phyloP scores from a whole-genome alignment of 768 basidiomycete species.

The Suillus subluteus region DNA sequence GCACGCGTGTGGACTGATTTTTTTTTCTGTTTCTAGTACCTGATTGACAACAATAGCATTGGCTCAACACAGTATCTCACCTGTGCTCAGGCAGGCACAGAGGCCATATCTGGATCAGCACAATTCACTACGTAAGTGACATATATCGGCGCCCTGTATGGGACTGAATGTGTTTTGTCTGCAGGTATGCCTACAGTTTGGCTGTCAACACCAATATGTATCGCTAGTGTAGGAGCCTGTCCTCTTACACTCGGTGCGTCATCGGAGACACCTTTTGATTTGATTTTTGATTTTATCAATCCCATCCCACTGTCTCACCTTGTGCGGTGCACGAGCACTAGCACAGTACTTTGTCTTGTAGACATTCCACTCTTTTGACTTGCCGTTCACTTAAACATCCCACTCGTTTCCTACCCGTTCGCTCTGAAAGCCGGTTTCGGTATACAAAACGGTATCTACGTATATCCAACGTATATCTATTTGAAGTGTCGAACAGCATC shows the following conservation, averaged over 20 bases:
- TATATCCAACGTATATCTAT: no score
- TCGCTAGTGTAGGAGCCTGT: background rate
- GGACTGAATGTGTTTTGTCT: background rate
- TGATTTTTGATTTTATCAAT: background rate
- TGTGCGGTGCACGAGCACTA: background rate
- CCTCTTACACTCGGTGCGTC: background rate
- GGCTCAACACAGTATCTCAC: conserved; percentile 56
- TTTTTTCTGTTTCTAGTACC: conserved; percentile 41
- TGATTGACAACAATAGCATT: conserved; percentile 51
- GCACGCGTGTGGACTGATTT: background rate
- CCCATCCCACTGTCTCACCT: background rate
- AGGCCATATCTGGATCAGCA: conserved; percentile 58
- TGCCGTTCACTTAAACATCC: background rate
- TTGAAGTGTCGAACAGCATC: background rate
- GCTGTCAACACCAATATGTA: conserved; percentile 31
- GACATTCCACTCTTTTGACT: background rate
- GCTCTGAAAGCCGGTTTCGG: background rate
- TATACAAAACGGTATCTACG: background rate
- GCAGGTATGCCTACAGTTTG: conserved; percentile 50
- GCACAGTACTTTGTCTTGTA: background rate
- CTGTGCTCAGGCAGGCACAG: conserved; percentile 64
- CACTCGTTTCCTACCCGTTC: background rate
- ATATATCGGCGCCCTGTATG: background rate
- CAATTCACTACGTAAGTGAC: conserved; percentile 53
- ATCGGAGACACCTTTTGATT: background rate